Evolutionary conservation across 176 grass and related monocot species (phyloP).

Genomic region (Rhynchospora tenuis): DNA sequence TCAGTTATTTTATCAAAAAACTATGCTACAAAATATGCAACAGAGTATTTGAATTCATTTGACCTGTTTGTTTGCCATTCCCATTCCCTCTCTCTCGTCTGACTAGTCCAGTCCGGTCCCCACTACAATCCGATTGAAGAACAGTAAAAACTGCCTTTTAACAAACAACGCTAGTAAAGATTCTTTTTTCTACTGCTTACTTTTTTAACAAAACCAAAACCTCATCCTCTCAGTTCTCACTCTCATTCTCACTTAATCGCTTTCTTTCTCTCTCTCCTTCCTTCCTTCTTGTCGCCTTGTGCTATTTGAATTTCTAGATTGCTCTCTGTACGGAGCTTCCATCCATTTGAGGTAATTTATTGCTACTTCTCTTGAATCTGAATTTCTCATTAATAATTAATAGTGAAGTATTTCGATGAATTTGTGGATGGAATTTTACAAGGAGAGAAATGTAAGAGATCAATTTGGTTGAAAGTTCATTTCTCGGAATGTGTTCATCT

Average conservation of each 20-base stretch:
- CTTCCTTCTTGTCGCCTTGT: neutral
- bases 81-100: neutral
- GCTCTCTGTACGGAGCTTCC: neutral
- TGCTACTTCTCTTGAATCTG: neutral
- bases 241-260: neutral
- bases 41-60: neutral
- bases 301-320: conserved; percentile 11
- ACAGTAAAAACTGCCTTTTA: neutral
- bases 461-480: neutral
- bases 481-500: neutral
- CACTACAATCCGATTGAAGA: neutral
- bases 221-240: neutral
- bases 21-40: neutral
- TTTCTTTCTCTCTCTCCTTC: neutral
- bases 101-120: neutral
- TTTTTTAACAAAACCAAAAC: neutral
- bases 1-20: neutral
- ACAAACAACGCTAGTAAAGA: conserved; percentile 12
- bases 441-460: neutral
- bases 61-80: too few relatives aligned
- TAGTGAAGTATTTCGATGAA: neutral
- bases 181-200: neutral
- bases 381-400: neutral
- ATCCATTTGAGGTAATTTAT: neutral
- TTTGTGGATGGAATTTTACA: neutral